Evolutionary conservation across 2,329 filamentous ascomycete genomes (phyloP), one percentile per base, ranked within the genome.

Genomic region (Periconia sp.): DNA sequence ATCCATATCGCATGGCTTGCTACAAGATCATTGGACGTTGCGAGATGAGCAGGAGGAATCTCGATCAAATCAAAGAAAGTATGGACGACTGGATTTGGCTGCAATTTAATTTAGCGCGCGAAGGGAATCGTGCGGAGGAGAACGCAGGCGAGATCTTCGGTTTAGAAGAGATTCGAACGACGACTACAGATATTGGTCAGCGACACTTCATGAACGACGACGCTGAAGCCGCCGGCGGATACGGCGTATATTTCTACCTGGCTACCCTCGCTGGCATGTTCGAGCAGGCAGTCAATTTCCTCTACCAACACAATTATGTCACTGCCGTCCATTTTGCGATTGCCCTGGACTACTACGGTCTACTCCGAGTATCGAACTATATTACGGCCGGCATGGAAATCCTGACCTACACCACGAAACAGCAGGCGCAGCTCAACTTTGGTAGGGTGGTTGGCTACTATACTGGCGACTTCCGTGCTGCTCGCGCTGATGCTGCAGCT

Each of bases 261-360:
- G 91, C 96, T 67, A 82, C 95, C 29, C 77, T 97, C 36, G 86
- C 88, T 21, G 94, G 94, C 53, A 86, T 96, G 81, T 99, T 95
- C 57, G 94, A 99, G 73, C 87, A 94, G 61, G 94, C 92, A 12
- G 79, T 99, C 39, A 86, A 88, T 22, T 97, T 95, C 69, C 81
- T 99, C 13, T 96, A 96, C 66, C 83, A 85, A 33, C 94, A 95
- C 73, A 89, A 90, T 36, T 95, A 96, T 61, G 84, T 96, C 32
- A 92, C 95, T 54, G 92, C 92, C 17, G 89, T 96, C 35, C 95
- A 99, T 76, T 96, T 97, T 64, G 90, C 90, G 16, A 86, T 97
- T 61, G 90, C 87, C 1, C 80, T 99, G 31, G 85, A 86, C 57
- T 99, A 46, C 52, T 70, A 68, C 31, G 47, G 85, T 83, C 60